Evolutionary conservation across 192 early-diverging fungal species (phyloP).

Genomic region (Spinellus fusiger): DNA sequence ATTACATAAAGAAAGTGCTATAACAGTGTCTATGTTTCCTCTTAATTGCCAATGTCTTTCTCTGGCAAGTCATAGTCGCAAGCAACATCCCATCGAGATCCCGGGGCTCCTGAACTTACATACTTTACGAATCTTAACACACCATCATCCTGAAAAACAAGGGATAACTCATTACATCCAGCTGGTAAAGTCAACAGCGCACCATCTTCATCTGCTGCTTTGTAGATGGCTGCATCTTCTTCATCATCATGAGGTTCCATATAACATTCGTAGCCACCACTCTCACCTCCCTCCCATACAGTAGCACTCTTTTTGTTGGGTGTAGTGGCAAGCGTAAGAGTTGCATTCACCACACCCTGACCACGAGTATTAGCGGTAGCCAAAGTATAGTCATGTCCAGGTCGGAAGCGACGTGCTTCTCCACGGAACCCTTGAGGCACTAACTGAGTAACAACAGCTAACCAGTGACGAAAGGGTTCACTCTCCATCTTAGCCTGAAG

Average conservation of each 20-base stretch:
- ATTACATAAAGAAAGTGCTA: no score
- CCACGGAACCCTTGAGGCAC: constrained; percentile 38
- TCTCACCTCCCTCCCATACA: constrained; percentile 53
- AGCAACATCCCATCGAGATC: constrained; percentile 75
- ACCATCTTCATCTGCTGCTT: constrained; percentile 54
- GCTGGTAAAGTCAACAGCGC: constrained; percentile 65
- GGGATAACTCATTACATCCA: constrained; percentile 55
- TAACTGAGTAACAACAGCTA: constrained; percentile 50
- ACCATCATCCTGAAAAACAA: constrained; percentile 71
- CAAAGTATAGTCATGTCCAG: constrained; percentile 78
- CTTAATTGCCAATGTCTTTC: constrained; percentile 19
- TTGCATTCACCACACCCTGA: constrained; percentile 55
- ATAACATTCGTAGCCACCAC: constrained; percentile 77
- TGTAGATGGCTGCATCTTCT: constrained; percentile 68
- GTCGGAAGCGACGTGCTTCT: constrained; percentile 65
- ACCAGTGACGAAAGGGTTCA: constrained; percentile 55
- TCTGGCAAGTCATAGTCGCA: constrained; percentile 57
- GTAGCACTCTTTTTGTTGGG: constrained; percentile 22
- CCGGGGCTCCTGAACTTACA: constrained; percentile 65
- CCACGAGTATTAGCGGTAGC: constrained; percentile 51
- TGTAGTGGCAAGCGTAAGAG: constrained; percentile 46
- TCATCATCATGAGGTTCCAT: constrained; percentile 61
- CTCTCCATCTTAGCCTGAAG: constrained; percentile 35
- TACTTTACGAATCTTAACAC: constrained; percentile 80
- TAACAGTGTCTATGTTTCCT: constrained; percentile 1